Conservation (phyloP, 495 filamentous ascomycete species). For the Collariella sp. region DNA sequence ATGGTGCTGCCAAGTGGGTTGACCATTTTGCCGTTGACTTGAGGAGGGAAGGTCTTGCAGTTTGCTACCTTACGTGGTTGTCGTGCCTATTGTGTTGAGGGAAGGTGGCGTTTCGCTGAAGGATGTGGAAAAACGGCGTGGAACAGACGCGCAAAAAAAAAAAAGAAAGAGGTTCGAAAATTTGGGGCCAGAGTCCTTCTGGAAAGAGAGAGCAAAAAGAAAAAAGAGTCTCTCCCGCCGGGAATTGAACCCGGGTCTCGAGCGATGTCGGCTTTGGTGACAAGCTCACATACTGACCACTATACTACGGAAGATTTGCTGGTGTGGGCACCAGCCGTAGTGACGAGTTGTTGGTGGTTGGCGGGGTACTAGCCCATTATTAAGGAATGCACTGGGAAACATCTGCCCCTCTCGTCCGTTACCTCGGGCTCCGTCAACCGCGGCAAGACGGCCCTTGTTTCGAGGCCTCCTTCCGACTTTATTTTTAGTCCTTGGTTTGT, state of each 20-base stretch:
- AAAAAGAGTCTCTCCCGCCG: conserved; percentile 11
- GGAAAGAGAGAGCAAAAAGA: not conserved
- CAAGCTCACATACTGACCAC: conserved; percentile 19
- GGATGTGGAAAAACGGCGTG: not conserved
- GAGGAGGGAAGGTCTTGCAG: too few relatives aligned
- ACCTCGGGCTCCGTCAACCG: too few relatives aligned
- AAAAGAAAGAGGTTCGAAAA: not conserved
- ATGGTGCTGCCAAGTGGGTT: conserved; percentile 23
- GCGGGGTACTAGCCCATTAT: not conserved
- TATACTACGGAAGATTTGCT: conserved; percentile 17
- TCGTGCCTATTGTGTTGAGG: too few relatives aligned
- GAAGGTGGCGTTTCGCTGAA: too few relatives aligned
- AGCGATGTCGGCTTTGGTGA: conserved; percentile 9
- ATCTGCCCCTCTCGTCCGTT: not conserved
- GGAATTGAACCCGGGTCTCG: conserved; percentile 20
- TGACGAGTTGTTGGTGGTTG: not conserved
- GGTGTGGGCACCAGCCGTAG: conserved; percentile 13
- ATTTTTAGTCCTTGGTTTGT: too few relatives aligned
- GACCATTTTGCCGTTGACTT: conserved; percentile 24
- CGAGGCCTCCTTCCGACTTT: too few relatives aligned
- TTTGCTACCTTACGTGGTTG: too few relatives aligned
- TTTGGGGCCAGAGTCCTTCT: not conserved
- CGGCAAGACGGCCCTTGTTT: too few relatives aligned
- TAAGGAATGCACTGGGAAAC: not conserved
- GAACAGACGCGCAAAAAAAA: not conserved